Evolutionary conservation across 108 stramenopile species (phyloP).

Genomic region (Nannochloropsis granulata): DNA sequence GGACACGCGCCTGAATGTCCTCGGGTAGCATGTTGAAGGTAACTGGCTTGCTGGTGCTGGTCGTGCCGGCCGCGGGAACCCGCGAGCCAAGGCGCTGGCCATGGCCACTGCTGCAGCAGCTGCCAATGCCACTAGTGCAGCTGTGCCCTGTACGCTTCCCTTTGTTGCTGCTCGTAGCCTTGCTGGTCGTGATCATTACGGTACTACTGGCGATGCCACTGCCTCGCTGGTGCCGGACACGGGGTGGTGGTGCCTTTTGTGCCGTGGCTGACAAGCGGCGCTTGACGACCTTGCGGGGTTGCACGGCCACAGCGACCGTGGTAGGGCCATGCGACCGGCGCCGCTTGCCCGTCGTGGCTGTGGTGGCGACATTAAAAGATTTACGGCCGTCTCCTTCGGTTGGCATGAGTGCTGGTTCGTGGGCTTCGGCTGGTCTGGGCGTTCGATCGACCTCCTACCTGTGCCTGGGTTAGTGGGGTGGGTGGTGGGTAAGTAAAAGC

Average conservation of each 20-base stretch:
- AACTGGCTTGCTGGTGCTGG: background rate
- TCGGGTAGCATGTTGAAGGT: background rate
- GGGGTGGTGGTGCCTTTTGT: no score
- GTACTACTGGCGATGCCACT: no score
- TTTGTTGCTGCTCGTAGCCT: no score
- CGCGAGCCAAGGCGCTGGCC: background rate
- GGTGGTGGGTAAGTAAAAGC: background rate
- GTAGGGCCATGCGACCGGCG: background rate
- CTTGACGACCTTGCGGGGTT: background rate
- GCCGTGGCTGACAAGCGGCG: no score
- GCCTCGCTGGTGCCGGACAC: no score
- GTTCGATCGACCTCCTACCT: background rate
- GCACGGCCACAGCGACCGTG: background rate
- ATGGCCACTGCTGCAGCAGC: background rate
- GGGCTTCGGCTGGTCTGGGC: background rate
- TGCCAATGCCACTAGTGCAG: no score
- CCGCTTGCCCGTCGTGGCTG: background rate
- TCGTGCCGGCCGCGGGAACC: background rate
- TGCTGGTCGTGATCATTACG: no score
- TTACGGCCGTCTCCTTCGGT: background rate
- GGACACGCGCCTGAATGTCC: background rate
- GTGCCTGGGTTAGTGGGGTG: background rate
- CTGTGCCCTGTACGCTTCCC: no score
- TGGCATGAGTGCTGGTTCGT: background rate
- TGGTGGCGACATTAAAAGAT: background rate